Evolutionary conservation across 176 grass and related monocot species (phyloP).

Genomic region (Oryza glaberrima): DNA sequence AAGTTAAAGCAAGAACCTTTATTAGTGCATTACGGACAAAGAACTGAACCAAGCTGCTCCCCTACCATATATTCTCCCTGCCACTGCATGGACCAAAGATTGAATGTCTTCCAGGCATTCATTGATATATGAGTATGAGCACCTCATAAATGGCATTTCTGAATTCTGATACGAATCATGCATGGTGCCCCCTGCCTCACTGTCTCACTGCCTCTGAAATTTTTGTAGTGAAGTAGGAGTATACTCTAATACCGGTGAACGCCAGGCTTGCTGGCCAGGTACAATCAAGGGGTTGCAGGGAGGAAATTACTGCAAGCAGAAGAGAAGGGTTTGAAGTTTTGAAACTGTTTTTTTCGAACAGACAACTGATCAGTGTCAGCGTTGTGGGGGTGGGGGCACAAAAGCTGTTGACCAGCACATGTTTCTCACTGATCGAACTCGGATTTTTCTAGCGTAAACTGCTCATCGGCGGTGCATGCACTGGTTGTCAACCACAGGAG

Average conservation of each 20-base stretch:
- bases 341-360: background rate
- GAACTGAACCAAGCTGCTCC: background rate
- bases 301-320: background rate
- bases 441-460: background rate
- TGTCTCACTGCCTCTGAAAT: background rate
- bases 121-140: background rate
- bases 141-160: background rate
- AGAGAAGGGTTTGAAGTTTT: background rate
- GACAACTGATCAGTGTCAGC: background rate
- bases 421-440: background rate
- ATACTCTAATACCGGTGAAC: background rate
- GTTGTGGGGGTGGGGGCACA: background rate
- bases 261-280: background rate
- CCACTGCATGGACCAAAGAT: background rate
- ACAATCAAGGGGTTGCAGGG: background rate
- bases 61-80: background rate
- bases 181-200: background rate
- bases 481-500: background rate
- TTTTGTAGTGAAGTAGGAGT: background rate
- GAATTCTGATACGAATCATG: background rate
- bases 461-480: background rate
- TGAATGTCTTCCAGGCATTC: constrained; percentile 19
- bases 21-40: constrained; percentile 7
- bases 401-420: constrained; percentile 17
- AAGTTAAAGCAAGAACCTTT: background rate